phyloP scores from a whole-genome alignment of 192 early-diverging fungal genomes.

The Backusella luteola region DNA sequence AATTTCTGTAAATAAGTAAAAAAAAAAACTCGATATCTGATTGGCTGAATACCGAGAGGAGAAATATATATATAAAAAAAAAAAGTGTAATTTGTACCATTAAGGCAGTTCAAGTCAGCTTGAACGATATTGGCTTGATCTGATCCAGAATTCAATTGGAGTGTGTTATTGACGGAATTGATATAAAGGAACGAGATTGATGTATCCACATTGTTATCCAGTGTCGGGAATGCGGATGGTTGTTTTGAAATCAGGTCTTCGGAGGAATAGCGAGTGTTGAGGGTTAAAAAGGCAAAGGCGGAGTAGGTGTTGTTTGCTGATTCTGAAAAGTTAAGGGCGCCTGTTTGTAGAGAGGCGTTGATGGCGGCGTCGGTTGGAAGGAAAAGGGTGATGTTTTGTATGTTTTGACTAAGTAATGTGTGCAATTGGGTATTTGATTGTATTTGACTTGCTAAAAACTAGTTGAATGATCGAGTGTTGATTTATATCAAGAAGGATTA shows the following conservation, averaged over 20 bases:
- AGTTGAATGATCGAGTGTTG: background rate
- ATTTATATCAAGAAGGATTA: too few species aligned
- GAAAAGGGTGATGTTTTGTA: conserved; percentile 10
- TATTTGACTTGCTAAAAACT: conserved; percentile 1
- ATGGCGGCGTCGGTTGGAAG: conserved; percentile 17
- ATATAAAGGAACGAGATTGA: background rate
- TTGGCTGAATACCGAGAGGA: background rate
- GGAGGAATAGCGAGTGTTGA: background rate
- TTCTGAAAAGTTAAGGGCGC: conserved; percentile 13
- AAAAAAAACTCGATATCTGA: background rate
- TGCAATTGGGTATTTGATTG: background rate
- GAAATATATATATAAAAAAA: background rate
- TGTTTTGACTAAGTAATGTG: background rate
- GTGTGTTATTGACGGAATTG: background rate
- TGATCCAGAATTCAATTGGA: background rate
- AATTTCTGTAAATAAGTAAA: background rate
- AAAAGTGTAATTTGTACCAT: conserved; percentile 4
- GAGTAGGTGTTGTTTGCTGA: background rate
- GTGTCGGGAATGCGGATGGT: background rate
- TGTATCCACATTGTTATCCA: background rate
- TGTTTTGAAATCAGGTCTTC: background rate
- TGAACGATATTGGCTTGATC: background rate
- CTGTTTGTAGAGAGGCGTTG: conserved; percentile 1
- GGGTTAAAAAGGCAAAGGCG: background rate
- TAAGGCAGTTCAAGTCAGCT: conserved; percentile 11